A percentile compares a stretch with the other conserved stretches of the same genome.
Conservation (phyloP, 768 basidiomycete species). For the Macrolepiota dolichaula region DNA sequence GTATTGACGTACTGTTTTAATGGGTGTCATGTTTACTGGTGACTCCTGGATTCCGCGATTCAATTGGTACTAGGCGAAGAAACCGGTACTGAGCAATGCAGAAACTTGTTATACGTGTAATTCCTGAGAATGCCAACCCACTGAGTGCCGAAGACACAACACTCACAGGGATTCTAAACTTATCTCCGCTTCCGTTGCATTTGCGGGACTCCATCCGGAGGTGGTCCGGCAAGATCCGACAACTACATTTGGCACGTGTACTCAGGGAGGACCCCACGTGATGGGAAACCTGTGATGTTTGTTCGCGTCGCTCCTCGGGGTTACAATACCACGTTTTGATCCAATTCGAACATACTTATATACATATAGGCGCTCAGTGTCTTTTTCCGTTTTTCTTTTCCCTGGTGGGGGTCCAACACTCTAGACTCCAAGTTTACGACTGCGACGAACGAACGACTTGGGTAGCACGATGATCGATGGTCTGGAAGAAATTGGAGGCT, state of each 20-base stretch:
- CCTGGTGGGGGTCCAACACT: slow-evolving; percentile 15
- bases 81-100: neutral
- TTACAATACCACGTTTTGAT: neutral
- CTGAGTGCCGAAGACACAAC: neutral
- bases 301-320: neutral
- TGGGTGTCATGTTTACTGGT: slow-evolving; percentile 47
- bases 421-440: neutral
- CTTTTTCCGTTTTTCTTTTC: slow-evolving; percentile 1
- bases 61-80: neutral
- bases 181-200: neutral
- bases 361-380: slow-evolving; percentile 24
- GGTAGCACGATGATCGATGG: slow-evolving; percentile 15
- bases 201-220: neutral
- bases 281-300: neutral
- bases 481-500: slow-evolving; percentile 35
- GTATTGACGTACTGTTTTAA: slow-evolving; percentile 44
- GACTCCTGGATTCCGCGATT: neutral
- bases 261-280: neutral
- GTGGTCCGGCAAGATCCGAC: neutral
- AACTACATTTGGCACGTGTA: neutral
- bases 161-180: neutral
- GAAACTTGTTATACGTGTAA: neutral
- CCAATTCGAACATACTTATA: slow-evolving; percentile 19
- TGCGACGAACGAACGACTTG: neutral
- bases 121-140: slow-evolving; percentile 3